Base-by-base conservation (phyloP, 2,329 filamentous ascomycete genomes). In the Colletotrichum sp. region DNA sequence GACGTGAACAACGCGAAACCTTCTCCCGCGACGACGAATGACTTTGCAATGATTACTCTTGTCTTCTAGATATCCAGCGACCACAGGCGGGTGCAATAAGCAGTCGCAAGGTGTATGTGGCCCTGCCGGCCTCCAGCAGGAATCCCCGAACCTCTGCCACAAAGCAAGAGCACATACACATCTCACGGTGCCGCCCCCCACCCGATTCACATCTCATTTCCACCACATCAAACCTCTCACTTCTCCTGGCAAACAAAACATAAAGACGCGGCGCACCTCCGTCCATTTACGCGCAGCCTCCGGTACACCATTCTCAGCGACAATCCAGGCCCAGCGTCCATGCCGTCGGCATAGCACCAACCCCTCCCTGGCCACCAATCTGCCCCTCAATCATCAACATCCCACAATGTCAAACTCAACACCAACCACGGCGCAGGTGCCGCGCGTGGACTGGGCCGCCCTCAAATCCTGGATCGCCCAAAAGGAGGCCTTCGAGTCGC, bases 381-480 rank as follows among this genome's bases (percentile, higher is more conserved):
- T 62, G 61, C 32, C 34, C 61, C 34, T 63, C 61, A 63, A 13
- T 26, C 55, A 30, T 43, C 34, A 21, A 26, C 36, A 36, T 38
- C 34, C 43, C 43, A 12, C 36, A 24, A 71, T 66, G 61, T 36
- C 61, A 12, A 30, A 16, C 52, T 65, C 61, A 56, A 26, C 16
- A 12, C 13, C 24, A 26, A 32, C 21, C 21, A 16, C 21, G 13
- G 52, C n/a, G 26, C 28, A 18, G 56, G 13, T 63, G 36, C 30
- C 63, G 9, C 34, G 59, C 58, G 70, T 83, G 18, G 78, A 83
- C 18, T 87, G 83, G 81, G 75, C 77, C n/a, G 80, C 79, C 21
- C 78, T 88, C 68, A 84, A 83, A 65, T 79, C 78, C 18, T 89
- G 85, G 85, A 82, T 87, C 69, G 82, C 83, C 28, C 61, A 81